phyloP scores from a whole-genome alignment of 2,329 filamentous ascomycete species.

The Botrytis sinoallii region DNA sequence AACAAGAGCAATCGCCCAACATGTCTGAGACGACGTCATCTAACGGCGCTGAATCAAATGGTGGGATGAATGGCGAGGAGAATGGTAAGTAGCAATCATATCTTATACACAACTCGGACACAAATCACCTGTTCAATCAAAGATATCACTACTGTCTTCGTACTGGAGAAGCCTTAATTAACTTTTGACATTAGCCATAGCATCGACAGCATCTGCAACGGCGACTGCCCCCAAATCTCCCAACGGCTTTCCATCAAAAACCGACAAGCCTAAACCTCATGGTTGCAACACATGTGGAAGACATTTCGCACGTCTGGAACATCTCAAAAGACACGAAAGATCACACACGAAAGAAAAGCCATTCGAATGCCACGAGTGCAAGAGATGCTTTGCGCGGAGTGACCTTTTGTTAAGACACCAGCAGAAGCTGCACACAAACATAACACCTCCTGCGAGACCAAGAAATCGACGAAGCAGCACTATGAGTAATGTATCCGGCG shows the following conservation, averaged over 20 bases:
- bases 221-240: constrained; percentile 29
- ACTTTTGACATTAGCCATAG: neutral
- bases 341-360: constrained; percentile 98
- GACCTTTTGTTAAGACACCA: constrained; percentile 92
- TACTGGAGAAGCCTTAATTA: neutral
- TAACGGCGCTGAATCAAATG: constrained; percentile 27
- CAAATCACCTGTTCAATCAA: neutral
- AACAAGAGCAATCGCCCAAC: constrained; percentile 29
- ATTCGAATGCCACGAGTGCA: constrained; percentile 93
- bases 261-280: constrained; percentile 94
- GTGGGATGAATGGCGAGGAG: constrained; percentile 33
- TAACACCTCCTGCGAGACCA: constrained; percentile 80
- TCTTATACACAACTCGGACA: neutral
- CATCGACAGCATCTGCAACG: constrained; percentile 24
- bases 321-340: constrained; percentile 93
- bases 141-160: neutral
- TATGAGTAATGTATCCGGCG: constrained; percentile 61
- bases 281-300: constrained; percentile 87
- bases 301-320: constrained; percentile 91
- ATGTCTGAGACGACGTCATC: constrained; percentile 37
- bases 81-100: constrained; percentile 32
- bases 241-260: constrained; percentile 70
- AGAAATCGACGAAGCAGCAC: constrained; percentile 87
- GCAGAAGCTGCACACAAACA: constrained; percentile 95
- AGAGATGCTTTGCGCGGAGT: constrained; percentile 88